These are phyloP conservation scores for Castanea sativa DNA, from an alignment of 306 rosid genomes.

Conservation along the genomic window DNA sequence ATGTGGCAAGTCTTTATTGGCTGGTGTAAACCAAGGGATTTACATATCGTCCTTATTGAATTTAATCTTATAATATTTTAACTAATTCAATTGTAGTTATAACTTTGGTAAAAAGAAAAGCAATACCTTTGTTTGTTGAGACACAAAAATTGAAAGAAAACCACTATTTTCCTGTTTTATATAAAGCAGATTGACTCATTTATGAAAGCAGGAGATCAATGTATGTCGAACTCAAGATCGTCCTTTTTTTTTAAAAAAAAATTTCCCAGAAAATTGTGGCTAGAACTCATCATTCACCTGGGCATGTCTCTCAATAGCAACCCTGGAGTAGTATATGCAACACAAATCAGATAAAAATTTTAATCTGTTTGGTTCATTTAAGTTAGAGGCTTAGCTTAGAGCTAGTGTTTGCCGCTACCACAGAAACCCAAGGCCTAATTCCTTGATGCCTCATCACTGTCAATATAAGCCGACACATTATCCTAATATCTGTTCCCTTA, in stretches of 20 bases:
- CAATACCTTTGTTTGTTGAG: not conserved
- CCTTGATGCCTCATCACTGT: no score
- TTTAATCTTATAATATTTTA: no score
- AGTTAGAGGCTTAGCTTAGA: no score
- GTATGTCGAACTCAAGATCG: not conserved
- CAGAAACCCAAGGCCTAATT: no score
- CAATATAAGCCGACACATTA: no score
- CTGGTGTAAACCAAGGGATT: no score
- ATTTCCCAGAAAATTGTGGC: not conserved
- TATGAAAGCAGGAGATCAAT: not conserved
- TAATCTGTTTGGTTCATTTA: not conserved
- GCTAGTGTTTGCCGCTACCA: no score
- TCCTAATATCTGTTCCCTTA: no score
- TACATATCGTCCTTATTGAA: no score
- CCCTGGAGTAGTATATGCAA: not conserved
- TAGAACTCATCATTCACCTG: not conserved
- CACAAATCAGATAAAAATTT: not conserved
- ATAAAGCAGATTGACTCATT: not conserved
- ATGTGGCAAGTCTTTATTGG: no score
- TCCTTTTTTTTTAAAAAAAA: not conserved
- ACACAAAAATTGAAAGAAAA: not conserved
- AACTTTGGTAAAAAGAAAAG: not conserved
- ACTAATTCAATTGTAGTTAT: no score
- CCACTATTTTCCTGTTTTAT: not conserved
- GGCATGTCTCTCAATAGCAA: not conserved